Base-by-base conservation (phyloP, 1,284 basidiomycete genomes). In the Pterula multifida region DNA sequence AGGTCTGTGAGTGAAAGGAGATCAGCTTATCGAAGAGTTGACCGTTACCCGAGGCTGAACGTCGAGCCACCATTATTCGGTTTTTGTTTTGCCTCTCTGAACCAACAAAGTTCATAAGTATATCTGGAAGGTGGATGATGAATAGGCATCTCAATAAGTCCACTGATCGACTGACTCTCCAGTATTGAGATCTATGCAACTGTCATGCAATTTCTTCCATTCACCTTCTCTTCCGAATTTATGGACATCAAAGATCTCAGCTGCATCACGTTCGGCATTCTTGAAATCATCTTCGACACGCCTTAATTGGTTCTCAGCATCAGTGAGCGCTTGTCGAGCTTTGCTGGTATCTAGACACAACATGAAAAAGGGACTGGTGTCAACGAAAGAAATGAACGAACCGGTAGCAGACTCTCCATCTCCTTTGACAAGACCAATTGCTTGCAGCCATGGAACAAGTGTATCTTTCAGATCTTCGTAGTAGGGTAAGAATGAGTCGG, bases 51-150 rank as follows among this genome's bases (percentile, higher is more conserved):
- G 23, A 98, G 80, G 56, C 79, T 85, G 68, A 90, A 88, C 0
- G 75, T 79, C 3, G 73, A 73, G 19, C 87, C 84, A 49, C 91
- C 90, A 54, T 84, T 80, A 62, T 87, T 88, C 17, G 89, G 85
- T 65, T 89, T 96, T 67, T 99, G 95, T 49, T 74, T 86, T 1
- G 87, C 89, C 56, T 85, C 79, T 12, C 84, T 79, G 56, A 98
- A 97, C 60, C 97, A 78, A 69, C 95, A 98, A n/a, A 97, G 74
- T 63, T 95, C 90, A 65, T 98, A 99, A 1, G 85, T 91, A 66
- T 98, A 98, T 55, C 90, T 93, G 54, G 0, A 42, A 42, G 35
- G 36, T 21, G 23, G 17, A 45, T 48, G n/a, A 48, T 19, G 25
- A 26, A 23, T 1, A 52, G 47, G 15, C 15, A 21, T 39, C 35